These are phyloP conservation scores for Syncephalastrum monosporum DNA, from an alignment of 371 early-diverging fungal species.

Conservation along the genomic window DNA sequence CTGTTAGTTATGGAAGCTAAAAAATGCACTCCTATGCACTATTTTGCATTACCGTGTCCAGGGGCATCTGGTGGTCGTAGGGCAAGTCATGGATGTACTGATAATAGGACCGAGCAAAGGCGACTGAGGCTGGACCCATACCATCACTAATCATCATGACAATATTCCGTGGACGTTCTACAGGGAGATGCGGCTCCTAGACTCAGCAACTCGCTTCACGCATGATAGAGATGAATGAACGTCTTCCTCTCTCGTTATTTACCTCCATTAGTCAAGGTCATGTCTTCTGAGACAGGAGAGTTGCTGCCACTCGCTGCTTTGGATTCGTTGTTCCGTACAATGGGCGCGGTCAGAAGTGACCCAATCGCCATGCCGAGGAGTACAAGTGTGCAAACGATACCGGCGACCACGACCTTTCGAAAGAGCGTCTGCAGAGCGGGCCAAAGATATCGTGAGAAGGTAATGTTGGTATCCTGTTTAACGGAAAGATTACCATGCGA, in stretches of 20 bases:
- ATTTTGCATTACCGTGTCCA: conserved; percentile 54
- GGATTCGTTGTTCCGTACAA: not conserved
- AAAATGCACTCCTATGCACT: no score
- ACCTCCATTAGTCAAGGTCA: conserved; percentile 24
- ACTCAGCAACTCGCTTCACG: no score
- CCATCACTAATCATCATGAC: conserved; percentile 92
- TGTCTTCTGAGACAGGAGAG: not conserved
- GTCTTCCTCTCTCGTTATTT: conserved; percentile 13
- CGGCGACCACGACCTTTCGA: no score
- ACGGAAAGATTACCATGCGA: no score
- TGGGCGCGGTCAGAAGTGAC: conserved; percentile 8
- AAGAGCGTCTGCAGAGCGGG: no score
- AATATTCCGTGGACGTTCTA: conserved; percentile 60
- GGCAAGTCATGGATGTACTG: conserved; percentile 52
- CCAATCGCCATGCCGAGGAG: conserved; percentile 10
- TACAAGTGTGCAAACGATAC: conserved; percentile 1
- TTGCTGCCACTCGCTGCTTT: no score
- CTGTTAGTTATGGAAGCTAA: not conserved
- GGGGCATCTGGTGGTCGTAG: conserved; percentile 44
- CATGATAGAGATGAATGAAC: not conserved
- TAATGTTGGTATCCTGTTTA: no score
- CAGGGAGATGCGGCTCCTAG: no score
- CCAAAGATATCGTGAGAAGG: no score
- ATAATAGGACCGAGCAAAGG: conserved; percentile 77
- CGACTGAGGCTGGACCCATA: conserved; percentile 87